Percentiles rank a stretch among this genome's conserved stretches.
These are phyloP conservation scores for Xylaria sp. DNA, from an alignment of 2,329 filamentous ascomycete genomes.

Conservation along the genomic window DNA sequence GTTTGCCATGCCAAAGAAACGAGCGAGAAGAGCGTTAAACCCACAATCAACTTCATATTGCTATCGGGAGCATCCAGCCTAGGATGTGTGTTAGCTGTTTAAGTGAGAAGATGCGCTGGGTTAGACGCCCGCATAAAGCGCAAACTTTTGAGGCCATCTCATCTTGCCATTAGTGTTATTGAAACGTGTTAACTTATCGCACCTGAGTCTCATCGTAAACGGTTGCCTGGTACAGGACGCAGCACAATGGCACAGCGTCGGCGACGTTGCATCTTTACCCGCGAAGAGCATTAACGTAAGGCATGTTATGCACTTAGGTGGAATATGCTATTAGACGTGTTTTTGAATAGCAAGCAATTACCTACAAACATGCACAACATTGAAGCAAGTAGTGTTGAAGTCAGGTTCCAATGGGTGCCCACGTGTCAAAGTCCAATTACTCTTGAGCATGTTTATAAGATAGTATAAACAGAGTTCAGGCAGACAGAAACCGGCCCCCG, in stretches of 20 bases:
- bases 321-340: neutral
- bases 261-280: no score
- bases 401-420: neutral
- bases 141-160: neutral
- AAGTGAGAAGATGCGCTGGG: neutral
- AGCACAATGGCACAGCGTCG: neutral
- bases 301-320: neutral
- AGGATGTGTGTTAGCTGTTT: neutral
- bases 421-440: neutral
- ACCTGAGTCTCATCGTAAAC: neutral
- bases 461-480: neutral
- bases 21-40: conserved; percentile 1
- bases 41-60: neutral
- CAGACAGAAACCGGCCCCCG: neutral
- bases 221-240: neutral
- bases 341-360: no score
- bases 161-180: neutral
- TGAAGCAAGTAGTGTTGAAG: no score
- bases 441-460: neutral
- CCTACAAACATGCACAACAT: no score
- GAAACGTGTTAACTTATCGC: neutral
- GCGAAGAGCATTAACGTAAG: no score
- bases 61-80: neutral
- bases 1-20: neutral
- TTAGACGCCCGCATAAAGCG: no score